Conservation (phyloP, 2,329 filamentous ascomycete genomes). For the Eurotiales sp. region DNA sequence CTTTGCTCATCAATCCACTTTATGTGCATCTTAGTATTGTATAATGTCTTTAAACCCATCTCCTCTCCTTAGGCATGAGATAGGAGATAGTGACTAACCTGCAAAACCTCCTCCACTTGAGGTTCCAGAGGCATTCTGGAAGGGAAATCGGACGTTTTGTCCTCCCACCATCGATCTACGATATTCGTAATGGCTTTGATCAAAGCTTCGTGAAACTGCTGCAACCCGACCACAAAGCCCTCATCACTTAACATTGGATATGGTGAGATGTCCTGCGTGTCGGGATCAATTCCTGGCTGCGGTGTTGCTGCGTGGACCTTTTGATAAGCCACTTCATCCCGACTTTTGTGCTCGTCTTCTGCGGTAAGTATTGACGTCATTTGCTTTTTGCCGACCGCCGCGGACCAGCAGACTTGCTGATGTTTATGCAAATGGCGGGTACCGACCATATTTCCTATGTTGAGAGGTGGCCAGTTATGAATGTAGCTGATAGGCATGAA, state of each 20-base stretch:
- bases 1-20: not conserved
- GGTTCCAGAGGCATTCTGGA: slow-evolving; percentile 24
- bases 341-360: too few relatives aligned
- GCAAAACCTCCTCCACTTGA: slow-evolving; percentile 21
- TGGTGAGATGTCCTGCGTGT: not conserved
- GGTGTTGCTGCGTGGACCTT: too few relatives aligned
- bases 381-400: too few relatives aligned
- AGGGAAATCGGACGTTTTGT: slow-evolving; percentile 20
- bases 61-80: not conserved
- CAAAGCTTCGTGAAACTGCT: slow-evolving; percentile 19
- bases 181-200: slow-evolving; percentile 23
- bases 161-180: slow-evolving; percentile 27
- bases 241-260: slow-evolving; percentile 1
- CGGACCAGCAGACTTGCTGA: too few relatives aligned
- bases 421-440: too few relatives aligned
- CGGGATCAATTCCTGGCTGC: too few relatives aligned
- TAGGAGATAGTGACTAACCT: slow-evolving; percentile 2
- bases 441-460: too few relatives aligned
- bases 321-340: too few relatives aligned
- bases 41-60: too few relatives aligned
- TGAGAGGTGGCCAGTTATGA: too few relatives aligned
- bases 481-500: too few relatives aligned
- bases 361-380: too few relatives aligned
- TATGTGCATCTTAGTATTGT: not conserved
- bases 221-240: not conserved